Conservation (phyloP, 1,139 yeast species). For the Blastobotrys arbuscula region DNA sequence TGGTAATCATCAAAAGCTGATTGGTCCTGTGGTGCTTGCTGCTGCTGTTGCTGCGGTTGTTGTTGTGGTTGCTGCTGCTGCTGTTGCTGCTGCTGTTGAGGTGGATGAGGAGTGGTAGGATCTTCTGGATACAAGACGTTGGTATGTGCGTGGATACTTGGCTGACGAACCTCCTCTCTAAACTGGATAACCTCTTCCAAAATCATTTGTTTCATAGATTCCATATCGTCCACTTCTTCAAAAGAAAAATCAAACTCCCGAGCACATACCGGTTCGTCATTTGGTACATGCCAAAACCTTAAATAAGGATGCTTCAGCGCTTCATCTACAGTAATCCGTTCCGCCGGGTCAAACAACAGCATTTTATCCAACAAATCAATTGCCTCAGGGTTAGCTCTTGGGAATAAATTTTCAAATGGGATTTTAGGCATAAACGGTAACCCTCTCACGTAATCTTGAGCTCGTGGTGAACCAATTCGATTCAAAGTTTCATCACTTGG, state of each 20-base stretch:
- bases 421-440: conserved; percentile 78
- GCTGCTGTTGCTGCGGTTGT: conserved; percentile 25
- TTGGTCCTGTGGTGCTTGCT: conserved; percentile 12
- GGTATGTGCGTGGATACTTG: conserved; percentile 43
- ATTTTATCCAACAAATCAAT: conserved; percentile 74
- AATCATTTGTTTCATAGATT: conserved; percentile 68
- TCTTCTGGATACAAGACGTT: not conserved
- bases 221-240: conserved; percentile 80
- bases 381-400: conserved; percentile 82
- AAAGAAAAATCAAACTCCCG: conserved; percentile 82
- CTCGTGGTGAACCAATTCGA: conserved; percentile 81
- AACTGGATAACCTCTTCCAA: conserved; percentile 73
- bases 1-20: no score
- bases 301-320: conserved; percentile 89
- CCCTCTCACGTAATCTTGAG: conserved; percentile 86
- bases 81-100: conserved; percentile 22
- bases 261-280: conserved; percentile 86
- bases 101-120: conserved; percentile 12
- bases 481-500: conserved; percentile 80
- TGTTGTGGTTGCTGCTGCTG: conserved; percentile 21
- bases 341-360: conserved; percentile 82
- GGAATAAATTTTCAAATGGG: conserved; percentile 68
- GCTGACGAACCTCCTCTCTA: conserved; percentile 71
- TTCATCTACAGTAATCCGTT: conserved; percentile 81
- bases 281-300: conserved; percentile 93